Conservation (phyloP, 2,329 filamentous ascomycete genomes). For the Colletotrichum lini region DNA sequence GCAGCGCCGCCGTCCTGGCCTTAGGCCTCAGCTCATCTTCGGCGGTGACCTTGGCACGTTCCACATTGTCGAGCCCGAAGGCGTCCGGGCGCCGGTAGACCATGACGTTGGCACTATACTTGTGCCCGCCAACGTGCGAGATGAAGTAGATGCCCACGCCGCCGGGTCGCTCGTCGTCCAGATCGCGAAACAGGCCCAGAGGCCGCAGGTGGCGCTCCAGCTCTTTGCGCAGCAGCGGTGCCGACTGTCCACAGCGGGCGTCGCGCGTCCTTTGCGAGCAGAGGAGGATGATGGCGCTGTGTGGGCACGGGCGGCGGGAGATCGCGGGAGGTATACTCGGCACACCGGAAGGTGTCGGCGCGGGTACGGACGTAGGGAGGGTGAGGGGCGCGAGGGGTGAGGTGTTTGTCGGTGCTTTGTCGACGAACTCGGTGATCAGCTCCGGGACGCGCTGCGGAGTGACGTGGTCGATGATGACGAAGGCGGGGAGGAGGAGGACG, state of each 20-base stretch:
- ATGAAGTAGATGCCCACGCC: constrained; percentile 98
- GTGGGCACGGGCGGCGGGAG: constrained; percentile 77
- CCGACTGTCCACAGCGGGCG: constrained; percentile 93
- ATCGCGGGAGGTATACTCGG: constrained; percentile 50
- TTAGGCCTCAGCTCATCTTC: constrained; percentile 53
- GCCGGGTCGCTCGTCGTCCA: constrained; percentile 89
- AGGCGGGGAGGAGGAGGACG: constrained; percentile 87
- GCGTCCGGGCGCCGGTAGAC: constrained; percentile 81
- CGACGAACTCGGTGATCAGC: constrained; percentile 80
- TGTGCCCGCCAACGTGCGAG: constrained; percentile 95
- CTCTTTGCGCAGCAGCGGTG: constrained; percentile 89
- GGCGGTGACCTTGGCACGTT: constrained; percentile 49
- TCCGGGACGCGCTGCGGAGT: constrained; percentile 80
- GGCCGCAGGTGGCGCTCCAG: constrained; percentile 90
- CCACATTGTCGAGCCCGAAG: constrained; percentile 66
- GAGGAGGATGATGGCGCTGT: constrained; percentile 89
- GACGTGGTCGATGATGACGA: constrained; percentile 86
- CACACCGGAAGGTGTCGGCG: constrained; percentile 46
- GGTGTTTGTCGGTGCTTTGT: constrained; percentile 80
- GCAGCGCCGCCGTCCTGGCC: constrained; percentile 48
- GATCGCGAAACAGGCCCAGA: constrained; percentile 86
- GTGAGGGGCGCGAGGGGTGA: constrained; percentile 67
- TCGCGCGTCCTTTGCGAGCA: constrained; percentile 97
- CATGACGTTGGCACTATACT: constrained; percentile 95
- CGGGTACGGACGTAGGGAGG: constrained; percentile 54